These are phyloP conservation scores for Picea abies DNA, from an alignment of 83 land plant genomes.

Conservation along the genomic window DNA sequence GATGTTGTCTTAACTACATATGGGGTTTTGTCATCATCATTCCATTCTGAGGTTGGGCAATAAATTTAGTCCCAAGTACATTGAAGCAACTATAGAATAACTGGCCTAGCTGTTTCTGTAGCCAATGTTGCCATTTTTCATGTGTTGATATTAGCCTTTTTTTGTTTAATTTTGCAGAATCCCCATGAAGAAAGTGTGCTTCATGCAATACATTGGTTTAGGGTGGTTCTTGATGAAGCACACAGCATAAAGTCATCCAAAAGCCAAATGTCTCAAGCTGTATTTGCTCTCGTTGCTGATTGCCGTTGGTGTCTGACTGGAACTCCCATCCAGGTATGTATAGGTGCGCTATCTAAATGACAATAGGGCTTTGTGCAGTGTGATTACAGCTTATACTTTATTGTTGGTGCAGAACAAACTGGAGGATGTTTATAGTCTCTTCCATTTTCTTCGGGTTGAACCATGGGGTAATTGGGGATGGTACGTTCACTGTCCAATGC, in stretches of 20 bases:
- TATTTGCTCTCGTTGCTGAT: conserved; percentile 61
- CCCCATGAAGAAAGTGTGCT: conserved; percentile 51
- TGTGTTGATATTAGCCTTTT: no score
- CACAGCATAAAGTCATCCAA: conserved; percentile 83
- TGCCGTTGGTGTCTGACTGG: conserved; percentile 93
- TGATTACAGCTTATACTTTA: neutral
- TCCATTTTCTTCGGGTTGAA: conserved; percentile 84
- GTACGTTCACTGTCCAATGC: conserved; percentile 27
- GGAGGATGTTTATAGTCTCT: conserved; percentile 86
- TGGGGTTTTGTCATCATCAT: conserved; percentile 65
- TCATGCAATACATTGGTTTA: conserved; percentile 22
- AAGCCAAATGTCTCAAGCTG: conserved; percentile 60
- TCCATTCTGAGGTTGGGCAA: conserved; percentile 10
- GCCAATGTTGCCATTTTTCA: no score
- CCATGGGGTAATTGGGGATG: conserved; percentile 97
- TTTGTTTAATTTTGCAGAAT: conserved; percentile 22
- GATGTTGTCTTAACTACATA: conserved; percentile 94
- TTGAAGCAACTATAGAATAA: neutral
- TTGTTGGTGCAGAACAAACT: conserved; percentile 71
- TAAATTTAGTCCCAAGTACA: neutral
- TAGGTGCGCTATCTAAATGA: neutral
- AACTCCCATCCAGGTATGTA: conserved; percentile 84
- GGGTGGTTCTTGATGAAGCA: conserved; percentile 87
- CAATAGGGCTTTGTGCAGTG: neutral
- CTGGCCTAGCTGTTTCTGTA: no score